Conservation (phyloP, 805 yeast species). For the Saccharomyces paradoxus region DNA sequence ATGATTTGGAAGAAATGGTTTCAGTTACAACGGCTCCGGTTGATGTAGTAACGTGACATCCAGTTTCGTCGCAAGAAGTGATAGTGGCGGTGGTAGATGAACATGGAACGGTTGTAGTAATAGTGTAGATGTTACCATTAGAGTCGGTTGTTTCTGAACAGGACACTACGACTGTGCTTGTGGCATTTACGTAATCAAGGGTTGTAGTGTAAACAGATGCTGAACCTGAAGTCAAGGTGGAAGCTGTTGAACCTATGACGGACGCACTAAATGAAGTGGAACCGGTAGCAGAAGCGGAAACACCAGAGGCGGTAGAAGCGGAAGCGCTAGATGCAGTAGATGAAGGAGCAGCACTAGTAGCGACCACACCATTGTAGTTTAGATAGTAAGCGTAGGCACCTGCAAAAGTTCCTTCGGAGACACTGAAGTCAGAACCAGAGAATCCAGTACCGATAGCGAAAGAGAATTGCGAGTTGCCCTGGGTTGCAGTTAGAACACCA, state of each 20-base stretch:
- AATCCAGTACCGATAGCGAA: not conserved
- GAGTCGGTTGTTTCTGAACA: slow-evolving; percentile 2
- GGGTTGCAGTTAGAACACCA: not conserved
- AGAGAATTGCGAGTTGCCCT: not conserved
- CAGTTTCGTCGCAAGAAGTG: slow-evolving; percentile 3
- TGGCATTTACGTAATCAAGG: not conserved
- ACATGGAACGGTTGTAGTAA: slow-evolving; percentile 3
- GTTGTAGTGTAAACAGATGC: slow-evolving; percentile 3
- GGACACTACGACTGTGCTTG: slow-evolving; percentile 3
- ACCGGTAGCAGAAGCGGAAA: not conserved
- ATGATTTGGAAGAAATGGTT: not conserved
- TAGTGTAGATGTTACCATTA: not conserved
- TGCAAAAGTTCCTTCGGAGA: not conserved
- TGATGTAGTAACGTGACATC: not conserved
- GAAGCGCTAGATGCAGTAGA: slow-evolving; percentile 1
- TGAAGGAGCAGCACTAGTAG: slow-evolving; percentile 3
- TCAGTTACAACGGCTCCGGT: not conserved
- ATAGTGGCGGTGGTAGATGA: slow-evolving; percentile 3
- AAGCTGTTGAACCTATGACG: not conserved
- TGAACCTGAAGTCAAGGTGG: slow-evolving; percentile 5
- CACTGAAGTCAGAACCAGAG: not conserved
- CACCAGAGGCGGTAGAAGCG: slow-evolving; percentile 4
- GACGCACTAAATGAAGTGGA: not conserved
- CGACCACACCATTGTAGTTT: not conserved
- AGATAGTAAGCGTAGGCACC: not conserved